A percentile compares a stretch with the other conserved stretches of the same genome.
These are phyloP conservation scores for Calycina marina DNA, from an alignment of 2,329 filamentous ascomycete species.

Conservation along the genomic window DNA sequence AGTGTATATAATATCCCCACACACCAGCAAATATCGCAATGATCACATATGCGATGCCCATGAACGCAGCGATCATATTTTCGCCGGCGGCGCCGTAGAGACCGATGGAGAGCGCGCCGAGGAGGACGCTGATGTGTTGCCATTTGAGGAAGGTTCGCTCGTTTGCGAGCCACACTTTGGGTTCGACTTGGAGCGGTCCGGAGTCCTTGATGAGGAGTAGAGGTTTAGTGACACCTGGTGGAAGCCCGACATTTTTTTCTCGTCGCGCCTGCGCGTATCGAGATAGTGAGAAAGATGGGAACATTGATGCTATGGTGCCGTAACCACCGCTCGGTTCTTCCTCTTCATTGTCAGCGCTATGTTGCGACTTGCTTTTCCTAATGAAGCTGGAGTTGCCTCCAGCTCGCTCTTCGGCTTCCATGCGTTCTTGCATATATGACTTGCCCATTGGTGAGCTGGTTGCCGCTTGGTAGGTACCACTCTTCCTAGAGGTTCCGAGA, in stretches of 20 bases:
- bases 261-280: conserved; percentile 52
- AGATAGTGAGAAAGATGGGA: conserved; percentile 71
- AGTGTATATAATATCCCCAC: conserved; percentile 82
- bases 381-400: conserved; percentile 6
- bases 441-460: conserved; percentile 54
- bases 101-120: conserved; percentile 70
- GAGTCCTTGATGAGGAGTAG: conserved; percentile 86
- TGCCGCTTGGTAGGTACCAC: conserved; percentile 40
- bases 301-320: conserved; percentile 51
- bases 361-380: conserved; percentile 1
- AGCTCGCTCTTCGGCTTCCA: conserved; percentile 30
- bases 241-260: conserved; percentile 41
- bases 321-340: conserved; percentile 26
- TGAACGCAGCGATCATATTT: conserved; percentile 58
- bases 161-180: conserved; percentile 97
- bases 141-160: conserved; percentile 97
- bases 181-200: conserved; percentile 82
- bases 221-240: conserved; percentile 79
- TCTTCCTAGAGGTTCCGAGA: conserved; percentile 37
- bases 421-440: conserved; percentile 44
- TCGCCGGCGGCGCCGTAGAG: conserved; percentile 79
- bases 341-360: conserved; percentile 25
- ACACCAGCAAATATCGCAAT: conserved; percentile 71
- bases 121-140: conserved; percentile 85
- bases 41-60: conserved; percentile 71